Evolutionary conservation across 495 filamentous ascomycete genomes (phyloP).

Genomic region (Massariosphaeria phaeospora): DNA sequence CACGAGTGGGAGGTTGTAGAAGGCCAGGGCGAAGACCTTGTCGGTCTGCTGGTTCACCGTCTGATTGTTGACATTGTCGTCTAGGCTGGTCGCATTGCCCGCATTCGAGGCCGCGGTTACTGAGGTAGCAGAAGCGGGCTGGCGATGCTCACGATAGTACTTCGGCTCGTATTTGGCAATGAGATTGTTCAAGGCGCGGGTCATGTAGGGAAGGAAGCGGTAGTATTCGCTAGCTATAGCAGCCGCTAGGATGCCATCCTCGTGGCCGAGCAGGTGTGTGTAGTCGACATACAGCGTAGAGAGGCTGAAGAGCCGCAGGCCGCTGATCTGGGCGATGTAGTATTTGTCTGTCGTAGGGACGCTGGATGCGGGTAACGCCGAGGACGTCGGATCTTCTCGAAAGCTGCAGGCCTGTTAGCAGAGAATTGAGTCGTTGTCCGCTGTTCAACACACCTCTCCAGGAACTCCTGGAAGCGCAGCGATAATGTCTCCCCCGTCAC

Average conservation of each 20-base stretch:
- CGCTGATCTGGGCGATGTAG: slow-evolving; percentile 93
- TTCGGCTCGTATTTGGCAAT: slow-evolving; percentile 90
- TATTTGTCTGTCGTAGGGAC: slow-evolving; percentile 79
- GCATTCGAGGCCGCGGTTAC: slow-evolving; percentile 62
- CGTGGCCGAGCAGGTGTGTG: slow-evolving; percentile 73
- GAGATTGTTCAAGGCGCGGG: slow-evolving; percentile 81
- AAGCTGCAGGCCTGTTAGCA: slow-evolving; percentile 49
- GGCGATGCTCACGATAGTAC: slow-evolving; percentile 86
- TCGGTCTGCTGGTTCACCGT: slow-evolving; percentile 94
- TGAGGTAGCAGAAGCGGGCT: slow-evolving; percentile 57
- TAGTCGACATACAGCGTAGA: slow-evolving; percentile 97
- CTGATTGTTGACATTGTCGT: slow-evolving; percentile 59
- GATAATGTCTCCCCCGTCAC: slow-evolving; percentile 79
- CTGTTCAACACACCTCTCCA: slow-evolving; percentile 61
- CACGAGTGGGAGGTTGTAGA: slow-evolving; percentile 94
- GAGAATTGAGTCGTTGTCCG: background rate
- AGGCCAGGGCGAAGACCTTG: slow-evolving; percentile 89
- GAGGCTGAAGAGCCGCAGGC: slow-evolving; percentile 75
- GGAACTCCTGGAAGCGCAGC: slow-evolving; percentile 77
- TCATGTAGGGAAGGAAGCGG: slow-evolving; percentile 89
- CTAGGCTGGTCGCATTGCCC: slow-evolving; percentile 61
- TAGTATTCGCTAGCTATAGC: slow-evolving; percentile 90
- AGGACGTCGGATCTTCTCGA: slow-evolving; percentile 68
- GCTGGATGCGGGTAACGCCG: slow-evolving; percentile 60
- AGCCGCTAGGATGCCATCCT: slow-evolving; percentile 61